Evolutionary conservation across 306 rosid genomes (phyloP), one percentile per base, ranked within the genome.

Genomic region (Quercus cerris): DNA sequence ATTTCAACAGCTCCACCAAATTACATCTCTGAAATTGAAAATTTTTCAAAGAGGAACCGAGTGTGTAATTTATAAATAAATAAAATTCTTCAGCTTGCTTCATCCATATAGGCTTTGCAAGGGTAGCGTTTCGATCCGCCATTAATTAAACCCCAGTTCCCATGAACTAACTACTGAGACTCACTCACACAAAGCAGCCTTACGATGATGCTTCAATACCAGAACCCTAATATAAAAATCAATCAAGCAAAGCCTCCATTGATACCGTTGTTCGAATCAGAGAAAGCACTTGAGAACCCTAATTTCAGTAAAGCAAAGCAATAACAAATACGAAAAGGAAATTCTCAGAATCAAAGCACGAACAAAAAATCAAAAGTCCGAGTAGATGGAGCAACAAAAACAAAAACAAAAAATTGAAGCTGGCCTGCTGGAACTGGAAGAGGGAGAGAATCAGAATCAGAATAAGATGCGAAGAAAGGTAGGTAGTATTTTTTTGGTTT

Each of bases 11-110:
- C n/a, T n/a, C n/a, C n/a, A n/a, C n/a, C n/a, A n/a, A n/a, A n/a
- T n/a, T n/a, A n/a, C n/a, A n/a, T n/a, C n/a, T n/a, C n/a, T n/a
- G n/a, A n/a, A n/a, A n/a, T n/a, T n/a, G n/a, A n/a, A n/a, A n/a
- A n/a, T n/a, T n/a, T n/a, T n/a, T n/a, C n/a, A n/a, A n/a, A n/a
- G n/a, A n/a, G n/a, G n/a, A n/a, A n/a, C n/a, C n/a, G n/a, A n/a
- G n/a, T n/a, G n/a, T n/a, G n/a, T n/a, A n/a, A n/a, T n/a, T n/a
- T n/a, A n/a, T n/a, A n/a, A n/a, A n/a, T n/a, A n/a, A n/a, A n/a
- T n/a, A n/a, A n/a, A n/a, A n/a, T n/a, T 96, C 99, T 78, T 93
- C 97, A 4, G 99, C 98, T 77, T 96, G 99, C 88, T 96, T 96
- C 98, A 93, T 87, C 98, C 99, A 95, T 75, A 93, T 82, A 44